These are phyloP conservation scores for Metschnikowia bowlesiae DNA, from an alignment of 805 yeast species.

Conservation along the genomic window DNA sequence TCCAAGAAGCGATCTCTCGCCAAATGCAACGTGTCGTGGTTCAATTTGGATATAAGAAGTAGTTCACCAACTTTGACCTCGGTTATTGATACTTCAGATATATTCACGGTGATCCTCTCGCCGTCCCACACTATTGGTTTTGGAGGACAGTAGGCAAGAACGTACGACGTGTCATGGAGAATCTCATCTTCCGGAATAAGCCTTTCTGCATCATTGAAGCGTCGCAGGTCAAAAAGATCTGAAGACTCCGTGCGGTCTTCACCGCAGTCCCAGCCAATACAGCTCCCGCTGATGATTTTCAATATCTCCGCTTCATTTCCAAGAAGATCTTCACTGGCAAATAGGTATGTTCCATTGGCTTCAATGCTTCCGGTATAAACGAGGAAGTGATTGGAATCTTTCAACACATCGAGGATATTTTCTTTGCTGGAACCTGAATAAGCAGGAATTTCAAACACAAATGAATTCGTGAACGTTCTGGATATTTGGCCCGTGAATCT, in stretches of 20 bases:
- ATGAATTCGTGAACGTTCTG: constrained; percentile 69
- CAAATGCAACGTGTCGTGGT: constrained; percentile 43
- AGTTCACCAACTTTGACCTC: constrained; percentile 67
- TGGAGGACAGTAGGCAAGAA: constrained; percentile 69
- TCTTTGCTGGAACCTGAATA: constrained; percentile 43
- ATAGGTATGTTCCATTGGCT: constrained; percentile 69
- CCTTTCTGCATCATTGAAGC: constrained; percentile 4
- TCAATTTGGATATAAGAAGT: constrained; percentile 63
- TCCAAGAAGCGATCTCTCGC: constrained; percentile 56
- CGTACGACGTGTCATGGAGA: constrained; percentile 47
- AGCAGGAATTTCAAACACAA: constrained; percentile 49
- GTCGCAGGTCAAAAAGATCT: constrained; percentile 15
- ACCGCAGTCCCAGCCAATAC: constrained; percentile 33
- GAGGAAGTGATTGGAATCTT: constrained; percentile 67
- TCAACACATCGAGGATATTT: constrained; percentile 52
- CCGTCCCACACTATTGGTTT: constrained; percentile 94
- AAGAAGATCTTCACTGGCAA: constrained; percentile 62
- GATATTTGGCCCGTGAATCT: constrained; percentile 69
- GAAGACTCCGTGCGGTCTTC: constrained; percentile 25
- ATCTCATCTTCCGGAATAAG: constrained; percentile 4
- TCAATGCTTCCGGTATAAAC: constrained; percentile 71
- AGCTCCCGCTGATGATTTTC: constrained; percentile 37
- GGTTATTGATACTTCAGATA: constrained; percentile 44
- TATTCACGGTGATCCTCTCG: constrained; percentile 52
- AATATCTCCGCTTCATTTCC: constrained; percentile 37